These are phyloP conservation scores for Lobosporangium transversale DNA, from an alignment of 192 early-diverging fungal species.

Conservation along the genomic window DNA sequence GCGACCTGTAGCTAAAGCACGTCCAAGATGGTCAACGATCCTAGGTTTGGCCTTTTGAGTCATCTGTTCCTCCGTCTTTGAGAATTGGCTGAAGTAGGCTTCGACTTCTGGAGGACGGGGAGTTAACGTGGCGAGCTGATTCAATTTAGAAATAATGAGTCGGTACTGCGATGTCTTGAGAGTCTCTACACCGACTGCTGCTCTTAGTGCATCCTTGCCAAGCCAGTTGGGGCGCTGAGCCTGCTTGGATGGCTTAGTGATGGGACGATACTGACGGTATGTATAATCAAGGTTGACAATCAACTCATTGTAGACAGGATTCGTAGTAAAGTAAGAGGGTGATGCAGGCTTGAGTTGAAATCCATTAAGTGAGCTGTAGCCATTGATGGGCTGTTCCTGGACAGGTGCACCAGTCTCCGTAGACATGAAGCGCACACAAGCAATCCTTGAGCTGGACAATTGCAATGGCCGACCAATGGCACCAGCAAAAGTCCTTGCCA, in stretches of 20 bases:
- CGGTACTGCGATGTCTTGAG: conserved; percentile 65
- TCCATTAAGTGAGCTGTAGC: conserved; percentile 27
- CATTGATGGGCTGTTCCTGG: conserved; percentile 18
- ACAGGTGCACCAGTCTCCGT: background rate
- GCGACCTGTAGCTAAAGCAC: conserved; percentile 78
- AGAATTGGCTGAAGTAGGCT: conserved; percentile 35
- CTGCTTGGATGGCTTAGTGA: conserved; percentile 25
- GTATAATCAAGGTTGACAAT: conserved; percentile 73
- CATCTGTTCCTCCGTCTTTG: conserved; percentile 47
- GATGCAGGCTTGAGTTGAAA: conserved; percentile 66
- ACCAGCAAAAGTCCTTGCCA: conserved; percentile 19
- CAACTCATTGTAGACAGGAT: conserved; percentile 80
- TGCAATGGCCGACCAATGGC: conserved; percentile 13
- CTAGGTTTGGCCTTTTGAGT: conserved; percentile 50
- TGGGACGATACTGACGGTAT: conserved; percentile 41
- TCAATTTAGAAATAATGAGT: conserved; percentile 59
- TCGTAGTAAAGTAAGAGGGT: conserved; percentile 90
- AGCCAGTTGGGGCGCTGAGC: conserved; percentile 48
- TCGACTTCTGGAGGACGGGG: conserved; percentile 50
- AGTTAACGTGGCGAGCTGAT: conserved; percentile 53
- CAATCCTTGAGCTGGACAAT: background rate
- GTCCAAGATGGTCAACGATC: conserved; percentile 73
- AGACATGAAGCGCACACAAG: background rate
- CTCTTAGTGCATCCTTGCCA: conserved; percentile 47
- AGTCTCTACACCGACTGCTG: conserved; percentile 53